These are phyloP conservation scores for Dipodascus geniculatus DNA, from an alignment of 805 yeast species.

Conservation along the genomic window DNA sequence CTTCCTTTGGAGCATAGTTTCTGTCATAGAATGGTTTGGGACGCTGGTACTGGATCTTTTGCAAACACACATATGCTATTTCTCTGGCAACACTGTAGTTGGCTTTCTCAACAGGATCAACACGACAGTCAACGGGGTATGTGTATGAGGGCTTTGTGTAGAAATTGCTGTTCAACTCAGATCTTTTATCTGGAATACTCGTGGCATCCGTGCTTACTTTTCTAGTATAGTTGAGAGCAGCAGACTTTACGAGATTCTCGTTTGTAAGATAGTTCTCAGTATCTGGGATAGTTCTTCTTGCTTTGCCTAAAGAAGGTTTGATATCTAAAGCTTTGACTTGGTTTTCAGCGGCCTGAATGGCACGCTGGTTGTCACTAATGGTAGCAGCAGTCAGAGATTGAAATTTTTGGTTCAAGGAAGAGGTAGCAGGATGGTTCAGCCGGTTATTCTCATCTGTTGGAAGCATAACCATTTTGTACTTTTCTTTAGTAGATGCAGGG, in stretches of 20 bases:
- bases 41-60: not conserved
- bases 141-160: not conserved
- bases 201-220: not conserved
- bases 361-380: not conserved
- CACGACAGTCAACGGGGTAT: not conserved
- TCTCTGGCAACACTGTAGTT: not conserved
- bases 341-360: not conserved
- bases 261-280: not conserved
- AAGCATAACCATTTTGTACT: slow-evolving; percentile 43
- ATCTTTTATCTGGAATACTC: not conserved
- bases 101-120: not conserved
- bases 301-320: not conserved
- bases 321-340: not conserved
- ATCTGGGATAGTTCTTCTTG: not conserved
- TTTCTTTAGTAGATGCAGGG: slow-evolving; percentile 81
- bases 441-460: not conserved
- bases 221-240: not conserved
- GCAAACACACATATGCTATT: not conserved
- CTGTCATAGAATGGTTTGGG: not conserved
- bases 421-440: not conserved
- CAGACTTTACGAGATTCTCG: not conserved
- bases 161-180: not conserved
- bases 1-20: not conserved
- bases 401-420: not conserved
- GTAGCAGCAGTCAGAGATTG: not conserved